A percentile compares a stretch with the other conserved stretches of the same genome.
Evolutionary conservation across 495 filamentous ascomycete species (phyloP).

Genomic region (Penicillium ucsense): DNA sequence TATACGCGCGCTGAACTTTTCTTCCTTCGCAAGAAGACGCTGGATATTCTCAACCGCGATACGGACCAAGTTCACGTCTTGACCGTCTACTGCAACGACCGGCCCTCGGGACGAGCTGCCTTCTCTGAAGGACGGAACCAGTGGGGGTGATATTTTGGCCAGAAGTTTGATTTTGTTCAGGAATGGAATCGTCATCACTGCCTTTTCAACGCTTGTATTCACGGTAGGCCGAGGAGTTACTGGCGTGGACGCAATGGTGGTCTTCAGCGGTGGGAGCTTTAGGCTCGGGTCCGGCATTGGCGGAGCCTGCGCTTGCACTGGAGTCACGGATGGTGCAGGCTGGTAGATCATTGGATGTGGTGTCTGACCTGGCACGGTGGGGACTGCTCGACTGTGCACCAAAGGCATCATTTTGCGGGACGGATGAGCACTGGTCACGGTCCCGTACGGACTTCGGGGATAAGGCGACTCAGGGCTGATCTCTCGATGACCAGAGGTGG

Average conservation of each 20-base stretch:
- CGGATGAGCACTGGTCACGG: constrained; percentile 19
- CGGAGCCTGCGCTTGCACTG: constrained; percentile 7
- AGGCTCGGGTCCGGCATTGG: constrained; percentile 37
- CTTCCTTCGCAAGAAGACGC: constrained; percentile 44
- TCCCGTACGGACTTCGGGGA: constrained; percentile 23
- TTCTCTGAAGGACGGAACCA: constrained; percentile 35
- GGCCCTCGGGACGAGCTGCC: constrained; percentile 50
- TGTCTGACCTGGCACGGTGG: constrained; percentile 4
- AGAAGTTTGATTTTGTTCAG: constrained; percentile 62
- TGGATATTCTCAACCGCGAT: constrained; percentile 52
- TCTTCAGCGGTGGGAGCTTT: constrained; percentile 45
- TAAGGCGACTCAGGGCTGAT: constrained; percentile 27
- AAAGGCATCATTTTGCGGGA: constrained; percentile 26
- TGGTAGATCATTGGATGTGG: too few relatives aligned
- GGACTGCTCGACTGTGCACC: constrained; percentile 26
- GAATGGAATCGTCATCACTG: constrained; percentile 64
- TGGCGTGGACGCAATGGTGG: constrained; percentile 17
- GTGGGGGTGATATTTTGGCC: constrained; percentile 56
- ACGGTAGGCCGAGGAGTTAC: constrained; percentile 23
- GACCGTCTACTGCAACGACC: constrained; percentile 75
- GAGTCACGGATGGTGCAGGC: background rate
- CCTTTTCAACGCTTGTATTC: constrained; percentile 48
- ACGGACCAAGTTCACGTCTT: constrained; percentile 43
- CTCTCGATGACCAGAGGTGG: constrained; percentile 17
- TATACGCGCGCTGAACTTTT: constrained; percentile 46